Evolutionary conservation across 352 stramenopile genomes (phyloP).

Genomic region (Pythium insidiosum): DNA sequence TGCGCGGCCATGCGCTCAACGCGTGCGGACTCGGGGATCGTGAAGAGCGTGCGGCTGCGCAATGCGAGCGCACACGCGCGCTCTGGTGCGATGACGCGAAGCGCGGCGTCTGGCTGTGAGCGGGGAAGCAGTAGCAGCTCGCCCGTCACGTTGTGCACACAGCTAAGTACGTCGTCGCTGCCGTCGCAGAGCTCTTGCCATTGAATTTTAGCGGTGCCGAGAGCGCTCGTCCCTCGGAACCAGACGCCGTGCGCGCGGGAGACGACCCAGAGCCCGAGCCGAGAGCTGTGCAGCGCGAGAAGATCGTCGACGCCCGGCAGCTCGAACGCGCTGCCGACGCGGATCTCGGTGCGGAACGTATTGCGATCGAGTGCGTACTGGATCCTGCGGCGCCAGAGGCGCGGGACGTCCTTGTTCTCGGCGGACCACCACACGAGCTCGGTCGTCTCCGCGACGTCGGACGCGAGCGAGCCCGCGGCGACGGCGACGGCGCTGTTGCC

Average conservation of each 20-base stretch:
- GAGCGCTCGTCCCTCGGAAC: conserved; percentile 44
- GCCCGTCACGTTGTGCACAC: conserved; percentile 67
- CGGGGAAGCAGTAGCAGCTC: conserved; percentile 52
- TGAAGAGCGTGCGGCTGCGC: not conserved
- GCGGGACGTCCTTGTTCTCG: conserved; percentile 47
- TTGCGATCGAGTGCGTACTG: conserved; percentile 59
- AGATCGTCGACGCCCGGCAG: conserved; percentile 23
- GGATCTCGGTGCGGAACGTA: conserved; percentile 72
- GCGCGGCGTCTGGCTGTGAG: conserved; percentile 11
- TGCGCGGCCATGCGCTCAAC: conserved; percentile 22
- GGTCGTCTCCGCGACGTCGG: conserved; percentile 18
- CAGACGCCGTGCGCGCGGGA: conserved; percentile 37
- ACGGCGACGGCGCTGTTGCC: not conserved
- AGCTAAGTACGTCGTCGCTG: conserved; percentile 18
- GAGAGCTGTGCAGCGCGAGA: conserved; percentile 36
- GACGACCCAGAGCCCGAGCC: conserved; percentile 66
- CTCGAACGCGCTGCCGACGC: conserved; percentile 54
- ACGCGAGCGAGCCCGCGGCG: too few relatives aligned
- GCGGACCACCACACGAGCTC: conserved; percentile 78
- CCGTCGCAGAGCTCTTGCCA: conserved; percentile 17
- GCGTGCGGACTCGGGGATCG: not conserved
- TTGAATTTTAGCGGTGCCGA: conserved; percentile 25
- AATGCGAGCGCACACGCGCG: not conserved
- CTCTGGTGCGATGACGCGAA: conserved; percentile 27
- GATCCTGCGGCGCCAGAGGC: conserved; percentile 59